A percentile compares a stretch with the other conserved stretches of the same genome.
Conservation (phyloP, 2,329 filamentous ascomycete species). For the Ophiocordyceps robertsii region DNA sequence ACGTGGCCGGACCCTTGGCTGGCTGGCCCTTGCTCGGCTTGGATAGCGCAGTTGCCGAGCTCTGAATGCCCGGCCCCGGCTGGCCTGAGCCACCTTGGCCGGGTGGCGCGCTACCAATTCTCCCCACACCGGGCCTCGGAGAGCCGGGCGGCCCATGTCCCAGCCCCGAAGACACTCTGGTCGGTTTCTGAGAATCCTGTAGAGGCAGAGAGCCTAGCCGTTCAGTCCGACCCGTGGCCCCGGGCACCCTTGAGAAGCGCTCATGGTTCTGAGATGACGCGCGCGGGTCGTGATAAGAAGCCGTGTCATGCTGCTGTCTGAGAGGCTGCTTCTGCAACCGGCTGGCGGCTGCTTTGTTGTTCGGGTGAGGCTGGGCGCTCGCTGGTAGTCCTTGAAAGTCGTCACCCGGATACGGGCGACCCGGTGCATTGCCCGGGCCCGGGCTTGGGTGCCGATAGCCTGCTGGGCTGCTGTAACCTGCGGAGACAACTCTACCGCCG, state of each 20-base stretch:
- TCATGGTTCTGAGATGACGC: conserved; percentile 9
- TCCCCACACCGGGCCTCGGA: conserved; percentile 12
- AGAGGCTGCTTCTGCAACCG: conserved; percentile 6
- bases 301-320: conserved; percentile 15
- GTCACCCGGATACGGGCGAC: conserved; percentile 8
- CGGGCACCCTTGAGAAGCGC: conserved; percentile 17
- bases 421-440: conserved; percentile 10
- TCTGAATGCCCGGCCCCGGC: conserved; percentile 14
- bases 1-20: conserved; percentile 77
- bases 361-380: conserved; percentile 12
- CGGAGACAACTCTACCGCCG: conserved; percentile 28
- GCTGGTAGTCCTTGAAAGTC: conserved; percentile 11
- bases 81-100: conserved; percentile 9
- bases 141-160: conserved; percentile 7
- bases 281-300: conserved; percentile 6
- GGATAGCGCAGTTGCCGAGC: conserved; percentile 16
- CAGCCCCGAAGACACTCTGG: conserved; percentile 8
- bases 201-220: conserved; percentile 18
- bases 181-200: conserved; percentile 7
- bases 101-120: conserved; percentile 24
- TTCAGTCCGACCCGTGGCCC: conserved; percentile 16
- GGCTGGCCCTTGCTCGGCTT: conserved; percentile 52
- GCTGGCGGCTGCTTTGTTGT: conserved; percentile 5
- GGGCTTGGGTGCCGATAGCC: conserved; percentile 28
- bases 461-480: conserved; percentile 31